These are phyloP conservation scores for Trichocladium uniseriatum DNA, from an alignment of 495 filamentous ascomycete species.

Conservation along the genomic window DNA sequence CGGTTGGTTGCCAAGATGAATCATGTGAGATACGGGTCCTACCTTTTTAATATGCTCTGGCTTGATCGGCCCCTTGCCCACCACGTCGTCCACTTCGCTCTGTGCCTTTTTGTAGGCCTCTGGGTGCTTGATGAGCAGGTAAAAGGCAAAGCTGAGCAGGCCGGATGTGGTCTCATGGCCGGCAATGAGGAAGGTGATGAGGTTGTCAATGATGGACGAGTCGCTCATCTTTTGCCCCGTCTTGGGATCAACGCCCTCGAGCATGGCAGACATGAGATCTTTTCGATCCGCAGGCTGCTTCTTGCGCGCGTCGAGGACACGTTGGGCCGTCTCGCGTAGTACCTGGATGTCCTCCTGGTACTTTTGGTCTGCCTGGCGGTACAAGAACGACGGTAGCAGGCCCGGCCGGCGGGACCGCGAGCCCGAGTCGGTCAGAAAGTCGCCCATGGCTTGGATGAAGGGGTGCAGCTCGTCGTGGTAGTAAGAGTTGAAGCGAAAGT, in stretches of 20 bases:
- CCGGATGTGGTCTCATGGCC: slow-evolving; percentile 68
- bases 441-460: slow-evolving; percentile 57
- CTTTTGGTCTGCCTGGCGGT: slow-evolving; percentile 45
- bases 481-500: slow-evolving; percentile 66
- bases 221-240: slow-evolving; percentile 56
- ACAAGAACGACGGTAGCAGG: slow-evolving; percentile 40
- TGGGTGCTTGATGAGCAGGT: slow-evolving; percentile 47
- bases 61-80: slow-evolving; percentile 54
- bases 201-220: slow-evolving; percentile 55
- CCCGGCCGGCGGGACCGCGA: slow-evolving; percentile 41
- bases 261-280: slow-evolving; percentile 62
- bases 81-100: slow-evolving; percentile 51
- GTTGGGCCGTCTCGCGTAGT: slow-evolving; percentile 45
- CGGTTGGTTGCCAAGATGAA: too few species aligned
- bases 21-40: neutral
- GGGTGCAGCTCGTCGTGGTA: slow-evolving; percentile 59
- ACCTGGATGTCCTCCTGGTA: slow-evolving; percentile 49
- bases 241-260: slow-evolving; percentile 55
- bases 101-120: slow-evolving; percentile 42
- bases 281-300: slow-evolving; percentile 49
- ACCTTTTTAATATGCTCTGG: slow-evolving; percentile 60
- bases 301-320: slow-evolving; percentile 52
- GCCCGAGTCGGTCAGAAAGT: slow-evolving; percentile 47
- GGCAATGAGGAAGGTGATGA: slow-evolving; percentile 65
- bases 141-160: slow-evolving; percentile 47